Percentiles rank a stretch among this genome's conserved stretches.
Evolutionary conservation across 306 rosid genomes (phyloP).

Genomic region (Citrullus colocynthis): DNA sequence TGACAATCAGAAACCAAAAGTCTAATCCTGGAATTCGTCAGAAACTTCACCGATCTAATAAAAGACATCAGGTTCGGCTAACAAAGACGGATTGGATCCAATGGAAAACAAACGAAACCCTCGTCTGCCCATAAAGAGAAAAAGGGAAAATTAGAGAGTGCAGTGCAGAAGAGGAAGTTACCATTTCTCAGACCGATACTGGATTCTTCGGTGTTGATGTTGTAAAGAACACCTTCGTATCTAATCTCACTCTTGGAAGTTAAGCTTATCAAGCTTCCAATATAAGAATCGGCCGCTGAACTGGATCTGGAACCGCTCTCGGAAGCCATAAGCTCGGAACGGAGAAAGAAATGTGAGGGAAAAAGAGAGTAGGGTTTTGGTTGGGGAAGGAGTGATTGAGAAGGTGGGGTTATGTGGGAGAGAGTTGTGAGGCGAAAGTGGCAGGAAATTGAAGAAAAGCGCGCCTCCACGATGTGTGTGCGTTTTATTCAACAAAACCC

Average conservation of each 20-base stretch:
- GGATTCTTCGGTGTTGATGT: constrained; percentile 70
- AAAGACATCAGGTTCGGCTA: not conserved
- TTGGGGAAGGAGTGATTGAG: constrained; percentile 3
- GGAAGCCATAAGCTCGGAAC: constrained; percentile 40
- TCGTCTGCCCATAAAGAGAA: not conserved
- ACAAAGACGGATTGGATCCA: not conserved
- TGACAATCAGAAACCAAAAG: not conserved
- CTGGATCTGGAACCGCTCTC: constrained; percentile 46
- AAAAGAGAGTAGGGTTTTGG: constrained; percentile 37
- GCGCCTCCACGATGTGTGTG: not conserved
- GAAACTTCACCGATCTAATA: not conserved
- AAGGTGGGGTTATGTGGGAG: constrained; percentile 5
- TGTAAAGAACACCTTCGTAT: constrained; percentile 62
- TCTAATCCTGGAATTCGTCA: not conserved
- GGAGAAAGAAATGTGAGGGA: constrained; percentile 3
- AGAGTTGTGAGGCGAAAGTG: constrained; percentile 20
- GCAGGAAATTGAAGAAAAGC: constrained; percentile 11
- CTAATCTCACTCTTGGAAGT: constrained; percentile 79
- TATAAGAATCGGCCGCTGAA: constrained; percentile 67
- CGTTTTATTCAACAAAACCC: not conserved
- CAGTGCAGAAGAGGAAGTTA: not conserved
- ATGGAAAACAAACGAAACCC: not conserved
- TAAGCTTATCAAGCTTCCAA: constrained; percentile 70
- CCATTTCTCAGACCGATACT: constrained; percentile 71
- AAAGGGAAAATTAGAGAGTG: not conserved